Conservation (phyloP, 2,329 filamentous ascomycete species). For the Triangularia setosa region DNA sequence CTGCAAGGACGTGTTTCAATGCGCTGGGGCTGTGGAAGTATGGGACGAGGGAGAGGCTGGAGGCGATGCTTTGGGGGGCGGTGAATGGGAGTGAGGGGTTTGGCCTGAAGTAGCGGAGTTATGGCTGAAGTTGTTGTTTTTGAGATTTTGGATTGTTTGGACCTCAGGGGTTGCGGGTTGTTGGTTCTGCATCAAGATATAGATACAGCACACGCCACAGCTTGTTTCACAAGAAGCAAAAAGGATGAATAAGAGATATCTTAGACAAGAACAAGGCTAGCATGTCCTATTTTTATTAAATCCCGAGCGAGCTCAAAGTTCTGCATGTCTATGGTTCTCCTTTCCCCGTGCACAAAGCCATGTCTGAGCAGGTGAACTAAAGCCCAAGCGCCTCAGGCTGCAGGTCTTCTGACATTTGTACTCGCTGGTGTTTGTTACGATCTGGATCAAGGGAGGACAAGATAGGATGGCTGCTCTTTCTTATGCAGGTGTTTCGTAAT, state of each 20-base stretch:
- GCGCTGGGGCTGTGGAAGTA: conserved; percentile 75
- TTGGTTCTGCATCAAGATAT: background rate
- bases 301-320: too few relatives aligned
- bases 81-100: conserved; percentile 91
- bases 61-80: conserved; percentile 73
- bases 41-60: conserved; percentile 60
- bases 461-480: background rate
- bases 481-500: background rate
- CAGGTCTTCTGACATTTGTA: background rate
- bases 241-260: background rate
- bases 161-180: background rate
- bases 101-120: conserved; percentile 66
- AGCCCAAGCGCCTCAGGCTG: background rate
- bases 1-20: conserved; percentile 90
- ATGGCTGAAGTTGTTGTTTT: background rate
- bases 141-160: background rate
- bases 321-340: background rate
- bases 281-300: too few relatives aligned
- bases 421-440: background rate
- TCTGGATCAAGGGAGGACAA: background rate
- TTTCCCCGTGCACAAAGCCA: background rate
- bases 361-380: background rate
- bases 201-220: background rate
- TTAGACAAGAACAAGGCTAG: background rate
- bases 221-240: background rate